Percentiles rank a stretch among this genome's conserved stretches.
phyloP scores from a whole-genome alignment of 768 basidiomycete species.

The Punctularia strigosozonata region DNA sequence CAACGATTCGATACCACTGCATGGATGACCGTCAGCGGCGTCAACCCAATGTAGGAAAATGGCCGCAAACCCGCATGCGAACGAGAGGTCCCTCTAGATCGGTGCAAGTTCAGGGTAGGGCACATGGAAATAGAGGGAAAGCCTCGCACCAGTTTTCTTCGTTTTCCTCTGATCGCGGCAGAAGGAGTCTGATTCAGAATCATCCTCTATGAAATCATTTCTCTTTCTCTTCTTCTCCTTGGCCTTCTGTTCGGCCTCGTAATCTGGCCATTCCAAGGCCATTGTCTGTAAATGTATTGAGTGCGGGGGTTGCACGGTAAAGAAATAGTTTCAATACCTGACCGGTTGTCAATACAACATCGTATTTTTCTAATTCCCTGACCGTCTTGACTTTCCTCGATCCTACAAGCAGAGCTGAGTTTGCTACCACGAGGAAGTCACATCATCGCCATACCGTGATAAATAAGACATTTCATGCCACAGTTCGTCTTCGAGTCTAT shows the following conservation, averaged over 20 bases:
- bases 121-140: too few species aligned
- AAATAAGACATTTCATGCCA: slow-evolving; percentile 39
- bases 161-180: slow-evolving; percentile 21
- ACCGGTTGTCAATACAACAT: slow-evolving; percentile 27
- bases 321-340: slow-evolving; percentile 15
- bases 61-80: too few species aligned
- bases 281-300: slow-evolving; percentile 29
- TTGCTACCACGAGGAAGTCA: background rate
- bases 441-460: slow-evolving; percentile 34
- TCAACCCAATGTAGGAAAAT: too few species aligned
- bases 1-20: slow-evolving; percentile 39
- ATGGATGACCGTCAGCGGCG: too few species aligned
- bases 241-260: slow-evolving; percentile 22
- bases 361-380: slow-evolving; percentile 28
- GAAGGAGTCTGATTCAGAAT: slow-evolving; percentile 10
- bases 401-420: slow-evolving; percentile 11
- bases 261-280: slow-evolving; percentile 47
- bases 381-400: slow-evolving; percentile 31
- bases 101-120: too few species aligned
- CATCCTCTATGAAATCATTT: slow-evolving; percentile 15
- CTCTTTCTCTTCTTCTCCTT: slow-evolving; percentile 17
- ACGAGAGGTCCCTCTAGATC: too few species aligned
- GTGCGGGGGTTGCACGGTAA: background rate
- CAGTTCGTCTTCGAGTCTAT: slow-evolving; percentile 44
- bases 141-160: slow-evolving; percentile 18